phyloP scores from a whole-genome alignment of 1,284 basidiomycete species.

The Athelia sp. region DNA sequence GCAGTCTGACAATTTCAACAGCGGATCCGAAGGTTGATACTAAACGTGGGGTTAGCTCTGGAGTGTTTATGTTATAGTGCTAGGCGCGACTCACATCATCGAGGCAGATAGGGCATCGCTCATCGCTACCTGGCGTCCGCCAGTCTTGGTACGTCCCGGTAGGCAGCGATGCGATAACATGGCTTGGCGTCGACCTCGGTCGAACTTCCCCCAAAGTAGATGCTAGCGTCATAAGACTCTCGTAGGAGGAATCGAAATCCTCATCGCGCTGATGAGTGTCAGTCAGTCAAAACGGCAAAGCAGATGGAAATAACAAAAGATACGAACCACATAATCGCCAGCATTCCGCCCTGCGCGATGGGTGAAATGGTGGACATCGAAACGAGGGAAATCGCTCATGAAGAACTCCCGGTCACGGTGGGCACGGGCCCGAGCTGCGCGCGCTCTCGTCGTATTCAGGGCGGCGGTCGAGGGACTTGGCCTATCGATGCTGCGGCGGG shows the following conservation, averaged over 20 bases:
- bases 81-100: slow-evolving; percentile 56
- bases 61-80: not conserved
- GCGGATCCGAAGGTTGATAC: slow-evolving; percentile 54
- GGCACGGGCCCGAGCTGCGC: not conserved
- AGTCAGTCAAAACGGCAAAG: not conserved
- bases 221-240: slow-evolving; percentile 55
- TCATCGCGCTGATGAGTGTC: slow-evolving; percentile 52
- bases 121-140: slow-evolving; percentile 56
- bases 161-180: slow-evolving; percentile 54
- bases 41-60: slow-evolving; percentile 19
- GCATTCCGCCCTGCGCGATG: slow-evolving; percentile 12
- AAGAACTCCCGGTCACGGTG: not conserved
- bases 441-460: not conserved
- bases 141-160: slow-evolving; percentile 62
- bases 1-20: slow-evolving; percentile 63
- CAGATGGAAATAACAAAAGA: not conserved
- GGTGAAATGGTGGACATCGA: slow-evolving; percentile 5
- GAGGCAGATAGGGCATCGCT: slow-evolving; percentile 72
- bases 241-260: slow-evolving; percentile 68
- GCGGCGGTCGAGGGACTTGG: not conserved
- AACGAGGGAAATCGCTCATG: slow-evolving; percentile 3
- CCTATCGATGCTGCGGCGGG: not conserved
- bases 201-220: slow-evolving; percentile 58
- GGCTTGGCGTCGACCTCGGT: slow-evolving; percentile 52
- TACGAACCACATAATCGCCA: slow-evolving; percentile 60